Conservation (phyloP, 148 eudicot genomes). For the Pouteria glomerata region DNA sequence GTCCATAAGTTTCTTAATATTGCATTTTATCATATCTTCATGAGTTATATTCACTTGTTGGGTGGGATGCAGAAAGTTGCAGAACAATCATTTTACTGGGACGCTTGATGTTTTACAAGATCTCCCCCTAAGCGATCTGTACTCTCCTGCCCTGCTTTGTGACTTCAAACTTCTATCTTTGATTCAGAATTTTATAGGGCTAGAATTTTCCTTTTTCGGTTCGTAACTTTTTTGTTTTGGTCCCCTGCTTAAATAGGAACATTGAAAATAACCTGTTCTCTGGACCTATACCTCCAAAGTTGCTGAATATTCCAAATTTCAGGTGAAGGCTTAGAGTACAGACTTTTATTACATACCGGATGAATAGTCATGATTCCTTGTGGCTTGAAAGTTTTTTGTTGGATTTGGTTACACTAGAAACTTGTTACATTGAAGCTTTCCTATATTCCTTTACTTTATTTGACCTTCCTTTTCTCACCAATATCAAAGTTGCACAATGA, state of each 20-base stretch:
- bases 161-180: background rate
- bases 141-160: conserved; percentile 15
- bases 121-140: conserved; percentile 74
- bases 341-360: background rate
- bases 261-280: conserved; percentile 82
- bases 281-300: conserved; percentile 76
- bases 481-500: background rate
- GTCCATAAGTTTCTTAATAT: background rate
- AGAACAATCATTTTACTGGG: conserved; percentile 74
- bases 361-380: background rate
- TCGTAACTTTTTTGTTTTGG: background rate
- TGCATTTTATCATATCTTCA: background rate
- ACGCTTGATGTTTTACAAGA: conserved; percentile 67
- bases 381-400: background rate
- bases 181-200: background rate
- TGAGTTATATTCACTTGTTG: background rate
- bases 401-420: background rate
- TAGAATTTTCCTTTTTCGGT: background rate
- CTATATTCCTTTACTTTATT: background rate
- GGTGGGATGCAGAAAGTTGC: conserved; percentile 60
- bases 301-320: conserved; percentile 70
- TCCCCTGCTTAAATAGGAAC: conserved; percentile 49
- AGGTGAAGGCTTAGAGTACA: conserved; percentile 39
- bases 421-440: background rate
- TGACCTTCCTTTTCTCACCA: background rate